Evolutionary conservation across 768 basidiomycete species (phyloP).

Genomic region (Mycena galopus): DNA sequence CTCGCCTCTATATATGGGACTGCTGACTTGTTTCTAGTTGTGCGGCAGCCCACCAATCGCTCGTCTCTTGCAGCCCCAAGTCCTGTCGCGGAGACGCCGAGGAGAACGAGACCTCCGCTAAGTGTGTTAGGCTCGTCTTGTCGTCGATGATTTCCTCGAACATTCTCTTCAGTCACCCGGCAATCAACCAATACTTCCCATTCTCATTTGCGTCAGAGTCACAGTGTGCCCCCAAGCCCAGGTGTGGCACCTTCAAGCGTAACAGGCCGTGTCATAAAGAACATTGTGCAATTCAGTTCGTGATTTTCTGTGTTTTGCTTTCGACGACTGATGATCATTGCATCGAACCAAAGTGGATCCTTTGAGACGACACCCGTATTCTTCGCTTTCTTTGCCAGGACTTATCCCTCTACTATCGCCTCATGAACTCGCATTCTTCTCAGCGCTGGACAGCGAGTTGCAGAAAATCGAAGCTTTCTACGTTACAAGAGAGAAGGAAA

Average conservation of each 20-base stretch:
- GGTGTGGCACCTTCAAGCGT: constrained; percentile 21
- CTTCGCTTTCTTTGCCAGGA: constrained; percentile 55
- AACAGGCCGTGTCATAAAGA: constrained; percentile 21
- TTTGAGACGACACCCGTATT: constrained; percentile 39
- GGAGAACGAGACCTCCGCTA: neutral
- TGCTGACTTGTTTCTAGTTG: constrained; percentile 15
- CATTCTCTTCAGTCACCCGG: constrained; percentile 17
- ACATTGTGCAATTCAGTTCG: constrained; percentile 19
- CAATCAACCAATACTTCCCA: constrained; percentile 28
- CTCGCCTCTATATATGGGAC: neutral
- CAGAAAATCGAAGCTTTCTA: constrained; percentile 92
- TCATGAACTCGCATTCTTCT: constrained; percentile 80
- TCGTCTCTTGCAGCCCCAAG: constrained; percentile 19
- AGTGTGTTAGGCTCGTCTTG: neutral
- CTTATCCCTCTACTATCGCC: constrained; percentile 69
- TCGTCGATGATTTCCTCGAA: neutral
- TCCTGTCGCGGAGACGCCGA: constrained; percentile 18
- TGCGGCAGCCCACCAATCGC: constrained; percentile 27
- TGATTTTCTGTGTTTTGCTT: neutral
- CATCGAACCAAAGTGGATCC: constrained; percentile 17
- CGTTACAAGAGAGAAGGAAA: constrained; percentile 74
- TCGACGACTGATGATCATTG: neutral
- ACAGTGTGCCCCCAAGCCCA: constrained; percentile 24
- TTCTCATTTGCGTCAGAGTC: constrained; percentile 14
- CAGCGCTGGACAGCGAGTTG: constrained; percentile 80